These are phyloP conservation scores for Sanghuangporus baumii DNA, from an alignment of 1,284 basidiomycete species.

Conservation along the genomic window DNA sequence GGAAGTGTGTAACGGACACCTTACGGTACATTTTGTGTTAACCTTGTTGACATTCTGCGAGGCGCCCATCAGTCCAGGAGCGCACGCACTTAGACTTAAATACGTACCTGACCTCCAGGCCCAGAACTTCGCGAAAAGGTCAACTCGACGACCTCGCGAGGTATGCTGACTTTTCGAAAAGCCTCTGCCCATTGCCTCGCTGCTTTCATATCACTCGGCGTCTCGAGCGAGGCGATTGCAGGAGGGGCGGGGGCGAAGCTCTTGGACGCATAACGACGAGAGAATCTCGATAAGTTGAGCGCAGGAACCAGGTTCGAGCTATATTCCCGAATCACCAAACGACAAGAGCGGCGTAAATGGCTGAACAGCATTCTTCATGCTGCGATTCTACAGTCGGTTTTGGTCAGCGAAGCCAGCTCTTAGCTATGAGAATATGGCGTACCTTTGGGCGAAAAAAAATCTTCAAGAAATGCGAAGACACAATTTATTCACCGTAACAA, in stretches of 20 bases:
- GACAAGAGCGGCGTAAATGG: background rate
- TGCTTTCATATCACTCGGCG: conserved; percentile 34
- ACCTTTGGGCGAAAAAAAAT: no score
- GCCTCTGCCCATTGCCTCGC: conserved; percentile 47
- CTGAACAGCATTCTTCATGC: background rate
- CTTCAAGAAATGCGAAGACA: no score
- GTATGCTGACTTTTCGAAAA: conserved; percentile 41
- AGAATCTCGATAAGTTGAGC: no score
- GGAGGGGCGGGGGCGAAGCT: conserved; percentile 32
- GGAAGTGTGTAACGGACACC: conserved; percentile 45
- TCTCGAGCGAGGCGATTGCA: conserved; percentile 27
- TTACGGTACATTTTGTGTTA: conserved; percentile 67
- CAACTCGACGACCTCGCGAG: conserved; percentile 47
- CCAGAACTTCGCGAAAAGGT: conserved; percentile 71
- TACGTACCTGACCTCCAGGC: conserved; percentile 66
- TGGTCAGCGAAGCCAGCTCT: no score
- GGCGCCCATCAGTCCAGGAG: background rate
- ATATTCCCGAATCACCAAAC: background rate
- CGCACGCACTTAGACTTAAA: background rate
- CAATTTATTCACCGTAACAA: no score
- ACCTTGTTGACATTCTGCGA: conserved; percentile 76
- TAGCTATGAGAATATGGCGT: no score
- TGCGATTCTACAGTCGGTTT: background rate
- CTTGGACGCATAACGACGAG: background rate
- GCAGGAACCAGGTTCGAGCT: background rate